Evolutionary conservation across 2,329 filamentous ascomycete species (phyloP).

Genomic region (Calonectria montana): DNA sequence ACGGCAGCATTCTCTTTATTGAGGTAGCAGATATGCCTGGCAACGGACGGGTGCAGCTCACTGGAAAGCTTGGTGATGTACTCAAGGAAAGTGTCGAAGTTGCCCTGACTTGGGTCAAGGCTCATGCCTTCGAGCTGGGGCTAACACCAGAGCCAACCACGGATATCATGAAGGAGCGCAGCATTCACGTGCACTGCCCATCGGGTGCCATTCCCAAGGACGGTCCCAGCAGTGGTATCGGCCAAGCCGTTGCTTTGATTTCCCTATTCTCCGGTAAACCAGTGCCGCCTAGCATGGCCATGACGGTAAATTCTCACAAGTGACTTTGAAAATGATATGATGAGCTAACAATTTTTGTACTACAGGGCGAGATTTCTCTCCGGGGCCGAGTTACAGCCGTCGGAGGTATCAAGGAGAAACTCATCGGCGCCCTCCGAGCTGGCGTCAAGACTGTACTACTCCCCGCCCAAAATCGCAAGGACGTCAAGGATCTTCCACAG

Average conservation of each 20-base stretch:
- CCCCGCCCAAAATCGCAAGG: conserved; percentile 89
- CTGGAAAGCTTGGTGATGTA: conserved; percentile 95
- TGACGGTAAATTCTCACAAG: conserved; percentile 74
- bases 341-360: conserved; percentile 39
- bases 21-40: conserved; percentile 98
- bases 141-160: conserved; percentile 83
- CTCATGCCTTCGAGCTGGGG: conserved; percentile 91
- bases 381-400: conserved; percentile 93
- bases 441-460: conserved; percentile 95
- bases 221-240: conserved; percentile 86
- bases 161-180: conserved; percentile 95
- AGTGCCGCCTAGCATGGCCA: conserved; percentile 92
- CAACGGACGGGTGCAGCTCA: conserved; percentile 90
- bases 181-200: conserved; percentile 96
- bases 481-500: conserved; percentile 87
- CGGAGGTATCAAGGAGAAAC: conserved; percentile 98
- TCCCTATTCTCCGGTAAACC: conserved; percentile 87
- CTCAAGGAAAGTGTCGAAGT: conserved; percentile 98
- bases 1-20: conserved; percentile 97
- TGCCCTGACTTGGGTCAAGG: conserved; percentile 95
- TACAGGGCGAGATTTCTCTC: conserved; percentile 77
- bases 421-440: conserved; percentile 92
- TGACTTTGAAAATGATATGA: conserved; percentile 32
- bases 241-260: conserved; percentile 93
- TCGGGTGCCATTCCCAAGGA: conserved; percentile 97